These are phyloP conservation scores for Penicillium flavigenum DNA, from an alignment of 495 filamentous ascomycete species.

Conservation along the genomic window DNA sequence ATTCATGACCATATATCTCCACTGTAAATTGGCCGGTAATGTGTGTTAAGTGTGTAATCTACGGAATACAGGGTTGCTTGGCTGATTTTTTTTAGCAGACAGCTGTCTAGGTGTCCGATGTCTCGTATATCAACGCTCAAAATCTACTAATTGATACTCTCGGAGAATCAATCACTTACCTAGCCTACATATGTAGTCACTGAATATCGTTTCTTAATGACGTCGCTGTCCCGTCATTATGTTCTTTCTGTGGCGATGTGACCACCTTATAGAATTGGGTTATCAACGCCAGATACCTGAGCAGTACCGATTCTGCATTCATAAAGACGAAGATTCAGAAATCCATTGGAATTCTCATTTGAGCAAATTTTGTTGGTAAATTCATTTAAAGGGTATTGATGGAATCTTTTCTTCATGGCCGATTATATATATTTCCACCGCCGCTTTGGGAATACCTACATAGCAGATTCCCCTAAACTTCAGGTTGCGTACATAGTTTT, in stretches of 20 bases:
- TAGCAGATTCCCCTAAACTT: background rate
- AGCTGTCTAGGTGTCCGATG: background rate
- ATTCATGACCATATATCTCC: conserved; percentile 27
- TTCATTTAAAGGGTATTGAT: background rate
- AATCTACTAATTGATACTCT: background rate
- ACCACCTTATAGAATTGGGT: background rate
- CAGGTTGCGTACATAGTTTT: too few species aligned
- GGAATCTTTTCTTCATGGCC: too few species aligned
- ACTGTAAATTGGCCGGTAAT: background rate
- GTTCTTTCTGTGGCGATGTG: background rate
- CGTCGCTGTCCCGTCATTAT: background rate
- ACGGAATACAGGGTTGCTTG: background rate
- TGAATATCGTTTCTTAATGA: too few species aligned
- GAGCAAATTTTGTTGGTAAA: background rate
- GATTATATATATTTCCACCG: background rate
- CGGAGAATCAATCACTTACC: background rate
- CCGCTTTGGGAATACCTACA: background rate
- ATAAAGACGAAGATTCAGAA: background rate
- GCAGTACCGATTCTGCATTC: background rate
- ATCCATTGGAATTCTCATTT: background rate
- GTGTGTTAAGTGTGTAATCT: background rate
- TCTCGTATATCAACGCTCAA: background rate
- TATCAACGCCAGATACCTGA: background rate
- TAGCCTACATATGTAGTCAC: background rate
- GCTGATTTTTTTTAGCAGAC: background rate